A percentile compares a stretch with the other conserved stretches of the same genome.
Evolutionary conservation across 192 early-diverging fungal genomes (phyloP).

Genomic region (Entomortierella lignicola): DNA sequence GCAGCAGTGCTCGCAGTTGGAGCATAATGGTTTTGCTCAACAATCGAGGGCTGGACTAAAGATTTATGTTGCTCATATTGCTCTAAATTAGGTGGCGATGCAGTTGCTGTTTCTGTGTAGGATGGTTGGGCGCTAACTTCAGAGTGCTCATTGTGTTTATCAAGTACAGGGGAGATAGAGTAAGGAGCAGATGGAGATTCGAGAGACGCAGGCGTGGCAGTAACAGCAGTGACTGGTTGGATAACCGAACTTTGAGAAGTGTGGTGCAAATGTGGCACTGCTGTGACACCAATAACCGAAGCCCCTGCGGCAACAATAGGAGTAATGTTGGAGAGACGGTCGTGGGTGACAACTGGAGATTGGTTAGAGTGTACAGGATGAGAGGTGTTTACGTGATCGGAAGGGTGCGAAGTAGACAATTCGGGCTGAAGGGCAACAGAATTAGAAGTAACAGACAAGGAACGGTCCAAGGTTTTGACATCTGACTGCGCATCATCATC

Average conservation of each 20-base stretch:
- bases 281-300: not conserved
- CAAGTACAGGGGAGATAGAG: too few relatives aligned
- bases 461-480: not conserved
- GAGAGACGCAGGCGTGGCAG: slow-evolving; percentile 10
- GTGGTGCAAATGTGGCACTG: slow-evolving; percentile 18
- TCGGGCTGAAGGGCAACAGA: slow-evolving; percentile 17
- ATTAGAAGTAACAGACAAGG: not conserved
- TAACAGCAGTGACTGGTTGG: not conserved
- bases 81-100: slow-evolving; percentile 30
- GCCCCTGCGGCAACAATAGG: not conserved
- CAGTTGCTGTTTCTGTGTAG: not conserved
- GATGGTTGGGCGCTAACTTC: not conserved
- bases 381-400: not conserved
- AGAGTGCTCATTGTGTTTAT: slow-evolving; percentile 13
- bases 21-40: not conserved
- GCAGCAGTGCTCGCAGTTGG: not conserved
- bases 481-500: slow-evolving; percentile 21
- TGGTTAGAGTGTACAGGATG: not conserved
- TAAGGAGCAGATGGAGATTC: too few relatives aligned
- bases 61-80: slow-evolving; percentile 18
- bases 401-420: slow-evolving; percentile 21
- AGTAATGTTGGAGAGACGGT: not conserved
- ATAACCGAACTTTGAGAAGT: not conserved
- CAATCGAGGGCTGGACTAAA: not conserved
- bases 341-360: not conserved